Evolutionary conservation across 306 rosid genomes (phyloP).

Genomic region (Cercis canadensis): DNA sequence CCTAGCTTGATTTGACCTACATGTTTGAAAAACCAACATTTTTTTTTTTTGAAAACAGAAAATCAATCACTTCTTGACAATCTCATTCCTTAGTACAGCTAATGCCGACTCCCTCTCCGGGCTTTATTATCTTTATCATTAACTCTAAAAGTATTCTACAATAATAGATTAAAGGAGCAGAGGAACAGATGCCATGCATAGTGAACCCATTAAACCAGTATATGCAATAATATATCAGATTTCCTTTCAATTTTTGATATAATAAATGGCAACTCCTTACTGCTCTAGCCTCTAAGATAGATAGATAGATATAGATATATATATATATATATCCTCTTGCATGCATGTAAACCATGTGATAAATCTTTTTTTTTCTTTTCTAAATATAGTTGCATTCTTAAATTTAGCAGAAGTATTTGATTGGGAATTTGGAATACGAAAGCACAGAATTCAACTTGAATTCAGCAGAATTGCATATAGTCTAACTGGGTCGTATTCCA

Average conservation of each 20-base stretch:
- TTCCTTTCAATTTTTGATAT: no score
- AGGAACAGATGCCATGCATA: no score
- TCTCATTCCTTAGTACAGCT: slow-evolving; percentile 46
- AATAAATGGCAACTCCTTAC: no score
- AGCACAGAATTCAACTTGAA: slow-evolving; percentile 11
- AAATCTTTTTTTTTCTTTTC: no score
- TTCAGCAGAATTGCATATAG: background rate
- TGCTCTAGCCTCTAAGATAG: no score
- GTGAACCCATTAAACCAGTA: no score
- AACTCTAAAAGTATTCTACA: background rate
- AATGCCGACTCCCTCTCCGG: slow-evolving; percentile 43
- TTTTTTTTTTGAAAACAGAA: background rate
- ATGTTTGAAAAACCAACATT: slow-evolving; percentile 45
- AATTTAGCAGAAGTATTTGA: background rate
- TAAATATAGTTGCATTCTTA: background rate
- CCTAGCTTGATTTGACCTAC: slow-evolving; percentile 41
- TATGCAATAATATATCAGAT: no score
- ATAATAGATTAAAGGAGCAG: background rate
- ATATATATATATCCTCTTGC: no score
- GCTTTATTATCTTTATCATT: slow-evolving; percentile 27
- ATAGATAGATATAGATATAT: no score
- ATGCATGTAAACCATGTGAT: no score
- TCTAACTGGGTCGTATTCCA: slow-evolving; percentile 22
- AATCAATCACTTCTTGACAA: slow-evolving; percentile 32
- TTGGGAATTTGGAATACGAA: background rate